Conservation (phyloP, 768 basidiomycete species). For the Trametes meyenii region DNA sequence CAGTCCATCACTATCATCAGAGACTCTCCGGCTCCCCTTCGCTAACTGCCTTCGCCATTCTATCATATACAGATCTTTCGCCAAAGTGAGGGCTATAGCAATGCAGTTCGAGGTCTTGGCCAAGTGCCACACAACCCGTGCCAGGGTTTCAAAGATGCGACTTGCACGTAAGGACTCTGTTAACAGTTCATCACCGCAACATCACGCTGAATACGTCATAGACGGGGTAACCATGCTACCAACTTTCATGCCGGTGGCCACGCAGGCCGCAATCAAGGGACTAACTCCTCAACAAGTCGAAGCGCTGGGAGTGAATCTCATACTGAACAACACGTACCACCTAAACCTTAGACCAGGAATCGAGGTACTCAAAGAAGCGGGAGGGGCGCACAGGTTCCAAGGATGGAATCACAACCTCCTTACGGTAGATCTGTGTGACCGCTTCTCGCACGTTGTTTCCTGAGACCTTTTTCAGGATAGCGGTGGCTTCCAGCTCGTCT, state of each 20-base stretch:
- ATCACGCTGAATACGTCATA: constrained; percentile 32
- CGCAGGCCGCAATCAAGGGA: constrained; percentile 91
- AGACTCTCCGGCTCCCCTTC: too few species aligned
- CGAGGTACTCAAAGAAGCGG: constrained; percentile 68
- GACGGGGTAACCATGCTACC: constrained; percentile 84
- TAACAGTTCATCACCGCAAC: constrained; percentile 7
- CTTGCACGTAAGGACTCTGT: constrained; percentile 66
- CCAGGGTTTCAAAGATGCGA: constrained; percentile 84
- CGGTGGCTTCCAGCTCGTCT: constrained; percentile 88
- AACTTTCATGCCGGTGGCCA: constrained; percentile 94
- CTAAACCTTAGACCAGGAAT: constrained; percentile 85
- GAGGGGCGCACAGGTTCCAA: constrained; percentile 90
- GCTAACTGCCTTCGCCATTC: background rate
- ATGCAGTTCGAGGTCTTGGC: constrained; percentile 88
- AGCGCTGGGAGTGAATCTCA: constrained; percentile 76
- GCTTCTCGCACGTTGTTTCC: background rate
- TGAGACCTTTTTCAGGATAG: constrained; percentile 60
- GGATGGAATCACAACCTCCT: constrained; percentile 86
- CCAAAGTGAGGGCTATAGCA: constrained; percentile 13
- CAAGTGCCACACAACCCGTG: constrained; percentile 78
- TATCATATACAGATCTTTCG: background rate
- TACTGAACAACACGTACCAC: constrained; percentile 91
- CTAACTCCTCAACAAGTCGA: constrained; percentile 86
- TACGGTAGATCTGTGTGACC: constrained; percentile 50
- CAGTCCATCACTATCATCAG: background rate